Evolutionary conservation across 108 stramenopile genomes (phyloP), one percentile per base, ranked within the genome.

Genomic region (Skeletonema potamos): DNA sequence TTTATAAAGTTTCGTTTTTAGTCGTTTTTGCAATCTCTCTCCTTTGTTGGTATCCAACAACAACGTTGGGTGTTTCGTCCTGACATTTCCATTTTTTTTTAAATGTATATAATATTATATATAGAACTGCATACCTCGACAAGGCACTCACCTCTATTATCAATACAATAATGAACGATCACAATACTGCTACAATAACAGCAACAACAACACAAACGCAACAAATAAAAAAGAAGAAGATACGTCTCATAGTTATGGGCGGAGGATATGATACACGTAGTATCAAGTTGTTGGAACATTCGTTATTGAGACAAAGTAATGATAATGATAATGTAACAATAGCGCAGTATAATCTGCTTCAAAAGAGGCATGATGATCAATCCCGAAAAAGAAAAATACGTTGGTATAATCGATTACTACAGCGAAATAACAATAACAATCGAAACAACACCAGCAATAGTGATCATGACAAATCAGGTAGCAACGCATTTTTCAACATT

Each of bases 191-290:
- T 30, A 58, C 64, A 54, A 22, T 1, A 20, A 51, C 18, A 34
- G 4, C 15, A 27, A 34, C 57, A 34, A 36, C 36, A 32, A 46
- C 6, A n/a, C 60, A 27, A 64, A 22, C n/a, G 30, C 15, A 11
- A 44, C 17, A 12, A 68, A 58, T 5, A 54, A 51, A 1, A 56
- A 32, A 46, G 15, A 54, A 48, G 24, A 85, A 79, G 41, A 82
- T 89, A 9, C 81, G 84, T 26, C 58, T 92, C 28, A 77, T 92
- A 20, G 66, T 82, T 34, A 76, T 92, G 73, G 91, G 91, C 34
- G 88, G 82, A 43, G 91, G 91, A 15, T 92, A 92, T 64, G 91
- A 92, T 70, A 81, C 78, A 1, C 85, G 91, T 43, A 72, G 66
- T 22, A 64, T 87, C 15, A 87, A 86, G 30, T 55, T 89, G 32